Evolutionary conservation across 805 yeast genomes (phyloP), one percentile per base, ranked within the genome.

Genomic region (Candida argentea): DNA sequence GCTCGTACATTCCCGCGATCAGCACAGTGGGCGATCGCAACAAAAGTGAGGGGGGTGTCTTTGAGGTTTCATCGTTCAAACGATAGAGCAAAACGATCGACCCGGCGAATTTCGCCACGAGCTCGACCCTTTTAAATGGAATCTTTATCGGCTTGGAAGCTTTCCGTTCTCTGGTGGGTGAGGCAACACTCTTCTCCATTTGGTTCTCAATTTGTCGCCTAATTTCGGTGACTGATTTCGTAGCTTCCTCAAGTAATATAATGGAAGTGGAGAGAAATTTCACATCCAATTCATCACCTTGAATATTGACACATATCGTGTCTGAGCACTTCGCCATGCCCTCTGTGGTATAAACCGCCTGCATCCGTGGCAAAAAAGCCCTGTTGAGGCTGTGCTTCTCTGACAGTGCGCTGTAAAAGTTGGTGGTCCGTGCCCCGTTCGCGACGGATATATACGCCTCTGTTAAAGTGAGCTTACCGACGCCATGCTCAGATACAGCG

Each of bases 1-100:
- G 67, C 3, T 50, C 46, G 44, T 83, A 85, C 32, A 66, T 71
- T 0, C 75, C 40, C 3, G 67, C 63, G 5, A 80, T 61, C 27
- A 61, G 61, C 2, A 87, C 72, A 1, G 83, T 79, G 0, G 97
- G 97, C 0, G 94, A 71, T 29, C 70, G 79, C 15, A 87, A 52
- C 16, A 62, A 67, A 10, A 87, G 57, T 0, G 81, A 66, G 1
- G 57, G 53, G 0, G 84, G 66, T 3, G 43, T 36, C 10, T 52
- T 52, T 2, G 38, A 32, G 12, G 53, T 46, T 3, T 57, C 42
- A 6, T 56, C 67, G 25, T 67, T 69, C 6, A 65, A 51, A 25
- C 64, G 57, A 29, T 60, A 57, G n/a, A 72, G 48, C 30, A 55
- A 44, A 5, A 81, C 70, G 5, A 65, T 67, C 13, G 89, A 83